A percentile compares a stretch with the other conserved stretches of the same genome.
These are phyloP conservation scores for Comarum palustre DNA, from an alignment of 306 rosid genomes.

Conservation along the genomic window DNA sequence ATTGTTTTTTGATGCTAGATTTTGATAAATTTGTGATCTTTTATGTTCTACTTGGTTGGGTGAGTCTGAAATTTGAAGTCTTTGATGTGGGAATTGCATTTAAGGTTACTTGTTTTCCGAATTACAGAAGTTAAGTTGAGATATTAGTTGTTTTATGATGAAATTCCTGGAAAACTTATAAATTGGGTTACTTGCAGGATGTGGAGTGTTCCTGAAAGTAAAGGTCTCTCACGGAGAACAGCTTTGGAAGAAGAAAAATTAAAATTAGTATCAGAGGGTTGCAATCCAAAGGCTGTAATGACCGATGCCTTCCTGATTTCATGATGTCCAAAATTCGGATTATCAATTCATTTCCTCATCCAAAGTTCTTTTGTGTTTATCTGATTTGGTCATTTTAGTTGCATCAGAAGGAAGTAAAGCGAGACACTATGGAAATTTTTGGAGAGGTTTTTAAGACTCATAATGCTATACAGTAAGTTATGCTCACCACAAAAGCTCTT, in stretches of 20 bases:
- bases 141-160: background rate
- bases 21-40: conserved; percentile 12
- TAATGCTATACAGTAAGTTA: conserved; percentile 72
- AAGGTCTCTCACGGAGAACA: conserved; percentile 50
- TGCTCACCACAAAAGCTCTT: conserved; percentile 5
- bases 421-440: conserved; percentile 48
- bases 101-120: background rate
- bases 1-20: background rate
- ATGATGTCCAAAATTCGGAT: background rate
- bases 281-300: conserved; percentile 67
- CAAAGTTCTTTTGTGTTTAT: conserved; percentile 15
- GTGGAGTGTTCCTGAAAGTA: conserved; percentile 80
- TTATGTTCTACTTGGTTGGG: background rate
- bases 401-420: conserved; percentile 68
- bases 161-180: conserved; percentile 16
- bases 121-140: background rate
- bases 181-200: conserved; percentile 45
- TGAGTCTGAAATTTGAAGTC: conserved; percentile 6
- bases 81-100: conserved; percentile 17
- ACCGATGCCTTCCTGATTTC: conserved; percentile 5
- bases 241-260: conserved; percentile 57
- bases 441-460: conserved; percentile 64
- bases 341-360: conserved; percentile 12
- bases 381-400: conserved; percentile 47
- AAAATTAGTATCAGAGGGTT: conserved; percentile 71